Conservation (phyloP, 1,284 basidiomycete genomes). For the Boletus semigastroideus region DNA sequence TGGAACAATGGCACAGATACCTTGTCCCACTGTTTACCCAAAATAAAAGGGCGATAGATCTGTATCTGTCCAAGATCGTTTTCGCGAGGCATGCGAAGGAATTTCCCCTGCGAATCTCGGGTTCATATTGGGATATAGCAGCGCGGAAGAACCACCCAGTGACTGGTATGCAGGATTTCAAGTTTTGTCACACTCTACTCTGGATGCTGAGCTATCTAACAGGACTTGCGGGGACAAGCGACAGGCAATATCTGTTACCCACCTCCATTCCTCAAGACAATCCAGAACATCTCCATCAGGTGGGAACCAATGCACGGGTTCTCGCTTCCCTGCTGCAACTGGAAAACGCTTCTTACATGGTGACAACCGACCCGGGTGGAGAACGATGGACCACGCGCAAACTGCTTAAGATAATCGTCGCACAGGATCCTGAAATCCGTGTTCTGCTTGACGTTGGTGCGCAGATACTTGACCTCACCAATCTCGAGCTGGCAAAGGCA, state of each 20-base stretch:
- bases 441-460: constrained; percentile 1
- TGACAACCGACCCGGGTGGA: not conserved
- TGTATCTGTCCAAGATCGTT: not conserved
- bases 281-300: not conserved
- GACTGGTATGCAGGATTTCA: too few relatives aligned
- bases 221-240: not conserved
- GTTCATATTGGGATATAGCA: not conserved
- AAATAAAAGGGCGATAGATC: not conserved
- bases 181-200: too few relatives aligned
- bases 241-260: not conserved
- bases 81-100: not conserved
- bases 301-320: not conserved
- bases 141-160: not conserved
- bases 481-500: not conserved
- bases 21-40: not conserved
- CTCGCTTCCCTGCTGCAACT: not conserved
- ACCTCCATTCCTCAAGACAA: not conserved
- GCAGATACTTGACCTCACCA: constrained; percentile 2
- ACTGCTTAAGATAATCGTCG: not conserved
- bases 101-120: not conserved
- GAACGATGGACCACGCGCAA: not conserved
- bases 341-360: not conserved
- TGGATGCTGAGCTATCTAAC: not conserved
- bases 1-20: not conserved
- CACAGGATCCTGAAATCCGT: not conserved